Evolutionary conservation across 805 yeast species (phyloP), one percentile per base, ranked within the genome.

Genomic region (Vanderwaltozyma polyspora): DNA sequence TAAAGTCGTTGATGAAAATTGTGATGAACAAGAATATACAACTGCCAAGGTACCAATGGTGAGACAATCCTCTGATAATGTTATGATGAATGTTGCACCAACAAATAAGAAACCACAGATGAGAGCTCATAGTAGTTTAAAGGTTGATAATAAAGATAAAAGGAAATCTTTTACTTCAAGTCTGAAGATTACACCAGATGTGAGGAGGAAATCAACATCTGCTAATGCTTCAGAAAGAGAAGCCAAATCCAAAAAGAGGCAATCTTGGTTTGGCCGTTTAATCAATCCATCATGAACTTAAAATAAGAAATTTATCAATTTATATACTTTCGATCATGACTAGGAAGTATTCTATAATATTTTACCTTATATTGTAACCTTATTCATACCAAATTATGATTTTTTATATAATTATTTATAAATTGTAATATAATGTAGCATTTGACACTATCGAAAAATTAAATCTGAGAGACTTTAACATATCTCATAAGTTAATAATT

Each of bases 261-360:
- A 55, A 18, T 56, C 63, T 6, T 70, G 75, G 75, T 64, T 68
- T 40, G 66, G 57, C 36, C 59, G 66, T 42, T 40, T 67, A 30
- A 61, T 66, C 35, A 57, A 64, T 29, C 48, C 60, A 19, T 63
- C 67, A 5, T 47, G 64, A 36, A 19, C 34, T 6, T 11, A 19
- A 2, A 32, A 29, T 5, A 5, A 16, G 12, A 15, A n/a, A n/a
- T n/a, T n/a, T n/a, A n/a, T n/a, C n/a, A n/a, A n/a, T n/a, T n/a
- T n/a, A n/a, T n/a, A n/a, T n/a, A n/a, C n/a, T n/a, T n/a, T n/a
- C n/a, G n/a, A n/a, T n/a, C n/a, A n/a, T n/a, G n/a, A n/a, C n/a
- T n/a, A n/a, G n/a, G n/a, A n/a, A n/a, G n/a, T n/a, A n/a, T n/a
- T n/a, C n/a, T n/a, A n/a, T n/a, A n/a, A n/a, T n/a, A n/a, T n/a